Conservation (phyloP, 768 basidiomycete species). For the Stropharia rugosoannulata region DNA sequence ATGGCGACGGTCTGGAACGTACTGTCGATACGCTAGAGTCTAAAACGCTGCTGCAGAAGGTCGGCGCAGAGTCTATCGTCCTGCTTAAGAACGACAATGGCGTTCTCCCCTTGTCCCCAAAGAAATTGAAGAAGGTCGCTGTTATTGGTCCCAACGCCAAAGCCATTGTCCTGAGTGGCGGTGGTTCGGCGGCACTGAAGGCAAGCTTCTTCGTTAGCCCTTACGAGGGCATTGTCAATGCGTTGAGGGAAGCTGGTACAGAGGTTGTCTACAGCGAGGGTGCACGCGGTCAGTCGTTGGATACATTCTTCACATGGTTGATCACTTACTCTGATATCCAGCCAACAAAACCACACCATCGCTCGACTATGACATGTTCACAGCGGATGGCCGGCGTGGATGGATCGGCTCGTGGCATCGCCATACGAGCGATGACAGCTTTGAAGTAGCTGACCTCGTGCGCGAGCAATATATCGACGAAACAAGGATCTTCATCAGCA, state of each 20-base stretch:
- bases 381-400: constrained; percentile 58
- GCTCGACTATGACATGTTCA: constrained; percentile 65
- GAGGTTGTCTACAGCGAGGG: constrained; percentile 69
- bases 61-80: constrained; percentile 73
- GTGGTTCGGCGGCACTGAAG: constrained; percentile 72
- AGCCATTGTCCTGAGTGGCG: constrained; percentile 60
- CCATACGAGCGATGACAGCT: constrained; percentile 58
- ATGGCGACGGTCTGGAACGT: constrained; percentile 68
- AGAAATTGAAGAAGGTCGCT: constrained; percentile 62
- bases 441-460: constrained; percentile 43
- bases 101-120: constrained; percentile 51
- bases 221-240: constrained; percentile 70
- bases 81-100: constrained; percentile 67
- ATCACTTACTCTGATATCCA: constrained; percentile 21
- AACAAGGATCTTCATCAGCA: constrained; percentile 64
- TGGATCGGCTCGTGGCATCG: constrained; percentile 66
- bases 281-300: constrained; percentile 50
- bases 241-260: constrained; percentile 38
- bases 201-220: constrained; percentile 77
- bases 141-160: constrained; percentile 77
- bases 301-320: neutral
- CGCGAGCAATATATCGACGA: constrained; percentile 52
- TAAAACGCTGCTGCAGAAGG: constrained; percentile 57
- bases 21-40: constrained; percentile 63
- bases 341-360: constrained; percentile 66